Percentiles rank a stretch among this genome's conserved stretches.
Conservation (phyloP, 371 early-diverging fungal genomes). For the Smittium culicis region DNA sequence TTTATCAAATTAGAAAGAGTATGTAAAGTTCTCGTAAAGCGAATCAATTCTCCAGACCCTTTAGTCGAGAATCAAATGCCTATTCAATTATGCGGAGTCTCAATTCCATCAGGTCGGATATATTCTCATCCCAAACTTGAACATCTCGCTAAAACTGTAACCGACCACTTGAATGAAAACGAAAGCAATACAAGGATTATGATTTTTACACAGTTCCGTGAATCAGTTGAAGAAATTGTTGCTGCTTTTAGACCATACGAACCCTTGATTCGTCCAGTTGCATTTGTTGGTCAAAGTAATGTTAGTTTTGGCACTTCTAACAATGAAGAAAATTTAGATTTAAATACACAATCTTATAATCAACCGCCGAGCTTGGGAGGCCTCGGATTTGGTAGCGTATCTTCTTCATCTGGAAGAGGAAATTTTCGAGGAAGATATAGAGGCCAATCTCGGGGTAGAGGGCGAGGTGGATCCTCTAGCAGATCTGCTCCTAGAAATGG, state of each 20-base stretch:
- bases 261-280: conserved; percentile 51
- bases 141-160: conserved; percentile 41
- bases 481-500: conserved; percentile 12
- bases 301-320: background rate
- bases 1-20: conserved; percentile 15
- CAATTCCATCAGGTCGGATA: conserved; percentile 28
- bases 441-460: conserved; percentile 11
- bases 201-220: conserved; percentile 75
- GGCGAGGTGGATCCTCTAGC: conserved; percentile 12
- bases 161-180: conserved; percentile 45
- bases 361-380: background rate
- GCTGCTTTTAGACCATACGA: conserved; percentile 41
- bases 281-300: conserved; percentile 73
- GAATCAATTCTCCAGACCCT: conserved; percentile 13
- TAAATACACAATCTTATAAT: background rate
- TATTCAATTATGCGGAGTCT: conserved; percentile 20
- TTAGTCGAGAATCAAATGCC: conserved; percentile 17
- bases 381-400: background rate
- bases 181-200: conserved; percentile 53
- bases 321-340: background rate
- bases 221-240: conserved; percentile 75
- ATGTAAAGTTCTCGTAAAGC: background rate
- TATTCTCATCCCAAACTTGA: conserved; percentile 73
- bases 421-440: conserved; percentile 13
- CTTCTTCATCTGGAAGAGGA: conserved; percentile 4